phyloP scores from a whole-genome alignment of 2,329 filamentous ascomycete species.

The Sclerotinia subarctica region DNA sequence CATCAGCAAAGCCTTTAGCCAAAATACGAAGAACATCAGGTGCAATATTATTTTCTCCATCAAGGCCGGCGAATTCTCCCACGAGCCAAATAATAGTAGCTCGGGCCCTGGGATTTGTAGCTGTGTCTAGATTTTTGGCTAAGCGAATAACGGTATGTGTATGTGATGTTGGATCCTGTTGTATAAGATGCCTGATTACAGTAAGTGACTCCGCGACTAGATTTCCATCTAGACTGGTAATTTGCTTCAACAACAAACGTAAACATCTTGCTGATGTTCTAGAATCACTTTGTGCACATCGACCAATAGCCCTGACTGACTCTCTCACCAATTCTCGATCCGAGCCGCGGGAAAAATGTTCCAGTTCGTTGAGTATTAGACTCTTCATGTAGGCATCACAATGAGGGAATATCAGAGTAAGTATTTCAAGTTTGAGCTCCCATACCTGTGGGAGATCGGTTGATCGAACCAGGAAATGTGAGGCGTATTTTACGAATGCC shows the following conservation, averaged over 20 bases:
- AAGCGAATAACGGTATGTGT: constrained; percentile 81
- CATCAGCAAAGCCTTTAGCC: constrained; percentile 77
- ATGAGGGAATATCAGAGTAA: constrained; percentile 88
- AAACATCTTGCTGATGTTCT: constrained; percentile 75
- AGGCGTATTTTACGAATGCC: constrained; percentile 82
- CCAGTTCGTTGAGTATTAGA: constrained; percentile 85
- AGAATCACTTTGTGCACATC: constrained; percentile 79
- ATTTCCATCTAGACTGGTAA: constrained; percentile 81
- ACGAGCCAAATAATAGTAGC: constrained; percentile 98
- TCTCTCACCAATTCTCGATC: constrained; percentile 80
- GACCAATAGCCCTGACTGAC: constrained; percentile 86
- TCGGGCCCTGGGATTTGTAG: constrained; percentile 80
- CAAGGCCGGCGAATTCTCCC: constrained; percentile 81
- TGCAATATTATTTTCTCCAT: constrained; percentile 83
- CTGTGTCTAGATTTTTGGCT: constrained; percentile 86
- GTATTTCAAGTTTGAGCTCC: constrained; percentile 85
- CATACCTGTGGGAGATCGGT: constrained; percentile 79
- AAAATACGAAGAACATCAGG: constrained; percentile 88
- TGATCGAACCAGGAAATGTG: constrained; percentile 82
- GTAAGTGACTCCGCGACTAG: constrained; percentile 91
- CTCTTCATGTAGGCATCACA: constrained; percentile 73
- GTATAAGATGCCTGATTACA: constrained; percentile 92
- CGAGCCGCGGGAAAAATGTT: constrained; percentile 79
- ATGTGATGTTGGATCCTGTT: constrained; percentile 80
- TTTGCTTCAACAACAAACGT: constrained; percentile 77